Evolutionary conservation across 139 green algal species (phyloP), one percentile per base, ranked within the genome.

Genomic region (Gonium pectorale): DNA sequence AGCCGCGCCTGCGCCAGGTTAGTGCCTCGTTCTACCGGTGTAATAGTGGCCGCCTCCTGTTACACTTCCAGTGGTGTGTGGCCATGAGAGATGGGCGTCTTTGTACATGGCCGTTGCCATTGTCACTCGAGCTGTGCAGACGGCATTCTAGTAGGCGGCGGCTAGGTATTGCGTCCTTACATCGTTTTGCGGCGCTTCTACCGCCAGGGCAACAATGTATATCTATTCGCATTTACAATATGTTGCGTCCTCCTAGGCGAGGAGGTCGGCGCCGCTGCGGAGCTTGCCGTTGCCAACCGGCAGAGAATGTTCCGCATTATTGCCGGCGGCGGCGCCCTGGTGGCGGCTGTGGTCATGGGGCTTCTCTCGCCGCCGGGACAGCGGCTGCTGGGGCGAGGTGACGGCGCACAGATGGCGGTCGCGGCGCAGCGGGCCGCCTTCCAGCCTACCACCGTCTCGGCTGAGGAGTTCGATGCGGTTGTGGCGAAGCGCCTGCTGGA

Each of bases 351-450:
- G 2, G 79, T 19, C 3, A 11, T 67, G 27, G 79, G 46, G 5
- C 46, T 77, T 21, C 44, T 85, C 33, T 69, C 79, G 24, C 64
- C 79, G 0, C 79, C 79, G 6, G 79, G 79, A 0, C 79, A 77
- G 49, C 79, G 79, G 5, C 26, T 85, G 64, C 24, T 85, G 13
- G 79, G 79, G 6, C 49, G 79, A 0, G 33, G 63, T 51, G 62
- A 84, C 17, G 63, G 62, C 43, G 41, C 77, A 11, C 41, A 62
- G 29, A 5, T 64, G 29, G 64, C 79, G 24, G 35, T 40, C 5
- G 15, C 68, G 46, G 46, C 33, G 29, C 64, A 85, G 46, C 64
- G 35, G 37, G 4, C 79, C 22, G 0, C 64, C 17, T 29, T 85
- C 31, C 26, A 68, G 63, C 46, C 79, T 22, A 35, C 67, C 17